Base-by-base conservation (phyloP, 441 rosid genomes). In the Syzygium malaccense region DNA sequence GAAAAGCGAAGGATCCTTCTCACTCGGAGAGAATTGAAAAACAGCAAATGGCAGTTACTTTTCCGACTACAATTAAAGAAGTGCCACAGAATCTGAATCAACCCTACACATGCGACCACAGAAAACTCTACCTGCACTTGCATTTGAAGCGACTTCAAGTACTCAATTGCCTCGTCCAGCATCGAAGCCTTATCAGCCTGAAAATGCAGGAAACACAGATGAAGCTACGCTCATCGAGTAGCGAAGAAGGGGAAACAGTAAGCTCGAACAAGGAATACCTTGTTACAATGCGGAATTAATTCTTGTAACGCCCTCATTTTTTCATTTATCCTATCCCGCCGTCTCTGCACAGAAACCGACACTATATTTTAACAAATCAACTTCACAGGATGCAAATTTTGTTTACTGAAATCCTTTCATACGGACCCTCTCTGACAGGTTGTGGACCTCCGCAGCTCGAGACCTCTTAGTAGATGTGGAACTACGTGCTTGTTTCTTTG, bases 381-480 rank as follows among this genome's bases (percentile, higher is more conserved):
- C 58, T 13, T 86, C 51, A 55, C 33, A 18, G 58, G 86, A 45
- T 88, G 56, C 51, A 58, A 87, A 89, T n/a, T 53, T 87, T 26
- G 64, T 53, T 30, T 75, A 57, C 90, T 88, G 48, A 45, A 55
- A 7, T 26, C 66, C 51, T 37, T 75, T 23, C 54, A 66, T 17
- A 92, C 95, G 68, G 83, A 96, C 99, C 95, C 99, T 95, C 89
- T 97, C 99, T 1, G 99, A 97, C 91, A 96, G 95, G 90, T 97
- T 97, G 92, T 97, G 99, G 92, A 97, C 98, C 92, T 96, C 94
- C 15, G 99, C 98, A 91, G 99, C 99, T 33, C 99, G 98, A 86
- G 98, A 92, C 92, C 97, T 95, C 93, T 96, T 96, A 3, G 93
- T 88, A 20, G 96, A 95, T 86, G 96, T 87, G 86, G 98, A 93